Conservation (phyloP, 495 filamentous ascomycete species). For the Penicillium samsonianum region DNA sequence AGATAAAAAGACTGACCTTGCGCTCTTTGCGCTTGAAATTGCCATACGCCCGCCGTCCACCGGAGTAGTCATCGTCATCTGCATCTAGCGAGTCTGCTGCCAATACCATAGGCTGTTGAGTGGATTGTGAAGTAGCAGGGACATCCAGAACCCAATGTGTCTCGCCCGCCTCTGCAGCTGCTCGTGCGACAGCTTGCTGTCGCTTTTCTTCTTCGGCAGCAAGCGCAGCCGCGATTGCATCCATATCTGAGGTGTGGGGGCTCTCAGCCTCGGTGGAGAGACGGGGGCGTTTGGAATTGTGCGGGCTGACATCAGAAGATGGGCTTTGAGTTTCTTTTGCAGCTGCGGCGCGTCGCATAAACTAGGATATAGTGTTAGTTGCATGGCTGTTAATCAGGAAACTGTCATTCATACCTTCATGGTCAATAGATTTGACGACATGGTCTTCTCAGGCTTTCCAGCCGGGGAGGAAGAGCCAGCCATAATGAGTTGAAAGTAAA, state of each 20-base stretch:
- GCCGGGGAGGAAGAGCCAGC: constrained; percentile 30
- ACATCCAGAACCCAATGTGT: constrained; percentile 78
- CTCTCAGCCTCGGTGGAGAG: constrained; percentile 39
- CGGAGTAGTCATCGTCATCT: constrained; percentile 31
- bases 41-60: constrained; percentile 43
- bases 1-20: constrained; percentile 18
- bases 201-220: constrained; percentile 76
- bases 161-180: constrained; percentile 76
- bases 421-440: constrained; percentile 87
- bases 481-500: constrained; percentile 40
- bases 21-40: constrained; percentile 44
- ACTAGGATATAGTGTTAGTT: constrained; percentile 47
- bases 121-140: constrained; percentile 18
- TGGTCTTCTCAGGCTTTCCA: constrained; percentile 60
- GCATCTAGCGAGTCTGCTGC: constrained; percentile 42
- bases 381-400: constrained; percentile 1
- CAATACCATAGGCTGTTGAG: constrained; percentile 34
- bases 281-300: constrained; percentile 47
- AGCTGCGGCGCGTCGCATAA: constrained; percentile 90
- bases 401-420: constrained; percentile 67
- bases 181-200: constrained; percentile 65
- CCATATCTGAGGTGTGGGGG: constrained; percentile 40
- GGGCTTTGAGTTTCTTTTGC: constrained; percentile 43
- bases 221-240: constrained; percentile 70
- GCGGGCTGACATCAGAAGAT: constrained; percentile 32